Conservation (phyloP, 2,329 filamentous ascomycete species). For the Claviceps arundinis region DNA sequence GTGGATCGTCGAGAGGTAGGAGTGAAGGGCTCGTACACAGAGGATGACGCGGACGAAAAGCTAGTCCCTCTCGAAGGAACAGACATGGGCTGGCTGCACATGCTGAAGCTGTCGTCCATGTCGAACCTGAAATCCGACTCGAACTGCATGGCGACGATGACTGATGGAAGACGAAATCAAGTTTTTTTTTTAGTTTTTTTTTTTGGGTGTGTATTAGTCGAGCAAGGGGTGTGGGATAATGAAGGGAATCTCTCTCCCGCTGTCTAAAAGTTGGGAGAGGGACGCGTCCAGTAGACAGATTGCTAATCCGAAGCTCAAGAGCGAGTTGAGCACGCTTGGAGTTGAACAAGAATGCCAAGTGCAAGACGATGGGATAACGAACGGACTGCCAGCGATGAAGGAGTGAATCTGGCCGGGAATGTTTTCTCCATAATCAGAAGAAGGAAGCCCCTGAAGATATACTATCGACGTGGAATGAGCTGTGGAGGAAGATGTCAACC, state of each 20-base stretch:
- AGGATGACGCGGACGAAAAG: conserved; percentile 26
- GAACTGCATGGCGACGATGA: conserved; percentile 23
- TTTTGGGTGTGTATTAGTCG: background rate
- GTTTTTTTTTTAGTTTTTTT: too few species aligned
- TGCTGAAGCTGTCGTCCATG: conserved; percentile 27
- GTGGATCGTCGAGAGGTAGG: conserved; percentile 31
- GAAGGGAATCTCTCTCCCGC: conserved; percentile 3
- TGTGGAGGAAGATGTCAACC: conserved; percentile 17
- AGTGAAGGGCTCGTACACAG: conserved; percentile 30
- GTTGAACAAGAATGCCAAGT: conserved; percentile 3
- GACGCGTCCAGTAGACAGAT: background rate
- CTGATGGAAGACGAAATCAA: too few species aligned
- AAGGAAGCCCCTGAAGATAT: conserved; percentile 29
- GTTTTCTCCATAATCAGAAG: conserved; percentile 17
- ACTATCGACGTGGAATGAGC: conserved; percentile 25
- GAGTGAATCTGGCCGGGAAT: conserved; percentile 21
- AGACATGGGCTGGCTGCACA: conserved; percentile 23
- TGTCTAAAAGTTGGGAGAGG: background rate
- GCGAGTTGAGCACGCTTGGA: background rate
- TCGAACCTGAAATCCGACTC: conserved; percentile 25
- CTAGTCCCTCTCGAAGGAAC: conserved; percentile 22
- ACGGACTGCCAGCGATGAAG: conserved; percentile 3
- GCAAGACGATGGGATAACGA: conserved; percentile 1
- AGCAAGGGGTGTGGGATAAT: background rate
- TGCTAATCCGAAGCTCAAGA: conserved; percentile 1